Evolutionary conservation across 208 protist genomes (phyloP).

Genomic region (Leishmania major): DNA sequence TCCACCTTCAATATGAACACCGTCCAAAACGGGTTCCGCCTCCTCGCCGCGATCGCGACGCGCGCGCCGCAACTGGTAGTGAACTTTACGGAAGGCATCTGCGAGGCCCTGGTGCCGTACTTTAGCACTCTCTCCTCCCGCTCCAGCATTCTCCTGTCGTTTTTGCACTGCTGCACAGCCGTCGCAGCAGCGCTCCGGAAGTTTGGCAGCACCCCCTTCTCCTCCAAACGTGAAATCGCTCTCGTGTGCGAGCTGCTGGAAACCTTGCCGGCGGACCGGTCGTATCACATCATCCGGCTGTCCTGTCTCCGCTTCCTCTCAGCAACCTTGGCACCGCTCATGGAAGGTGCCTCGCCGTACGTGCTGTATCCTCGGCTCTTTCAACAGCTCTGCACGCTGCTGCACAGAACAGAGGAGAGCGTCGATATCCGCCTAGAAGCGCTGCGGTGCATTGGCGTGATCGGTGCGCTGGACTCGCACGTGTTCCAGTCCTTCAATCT

Average conservation of each 20-base stretch:
- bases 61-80: constrained; percentile 83
- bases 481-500: constrained; percentile 68
- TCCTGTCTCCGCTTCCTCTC: constrained; percentile 77
- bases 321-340: constrained; percentile 62
- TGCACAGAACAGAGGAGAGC: constrained; percentile 71
- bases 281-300: constrained; percentile 58
- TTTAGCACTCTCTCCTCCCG: constrained; percentile 47
- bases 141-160: constrained; percentile 58
- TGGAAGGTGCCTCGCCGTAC: constrained; percentile 72
- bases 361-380: constrained; percentile 75
- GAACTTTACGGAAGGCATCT: constrained; percentile 73
- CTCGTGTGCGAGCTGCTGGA: constrained; percentile 70
- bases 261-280: constrained; percentile 51
- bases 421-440: constrained; percentile 79
- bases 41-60: constrained; percentile 67
- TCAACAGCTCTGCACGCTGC: constrained; percentile 55
- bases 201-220: constrained; percentile 48
- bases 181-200: constrained; percentile 60
- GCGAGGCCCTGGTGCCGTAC: constrained; percentile 55
- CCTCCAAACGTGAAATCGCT: constrained; percentile 65
- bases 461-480: constrained; percentile 81
- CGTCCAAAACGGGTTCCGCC: constrained; percentile 64
- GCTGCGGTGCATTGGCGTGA: constrained; percentile 71
- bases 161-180: constrained; percentile 78
- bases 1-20: constrained; percentile 55